Percentiles rank a stretch among this genome's conserved stretches.
phyloP scores from a whole-genome alignment of 2,329 filamentous ascomycete species.

The Ascochyta lentis region DNA sequence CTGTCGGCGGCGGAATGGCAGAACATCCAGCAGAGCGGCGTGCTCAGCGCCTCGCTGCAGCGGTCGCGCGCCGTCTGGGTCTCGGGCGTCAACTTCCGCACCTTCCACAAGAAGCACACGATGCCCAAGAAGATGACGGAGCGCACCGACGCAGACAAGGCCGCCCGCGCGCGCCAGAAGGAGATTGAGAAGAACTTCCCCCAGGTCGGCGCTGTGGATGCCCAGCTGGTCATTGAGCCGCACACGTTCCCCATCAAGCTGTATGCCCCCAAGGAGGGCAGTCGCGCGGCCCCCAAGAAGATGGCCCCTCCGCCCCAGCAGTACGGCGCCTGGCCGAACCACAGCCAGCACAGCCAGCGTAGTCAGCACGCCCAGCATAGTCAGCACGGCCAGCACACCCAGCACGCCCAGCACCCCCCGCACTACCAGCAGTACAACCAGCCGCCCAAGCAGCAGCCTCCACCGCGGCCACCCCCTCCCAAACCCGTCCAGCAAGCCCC shows the following conservation, averaged over 20 bases:
- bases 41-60: slow-evolving; percentile 74
- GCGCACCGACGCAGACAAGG: slow-evolving; percentile 70
- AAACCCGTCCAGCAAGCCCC: slow-evolving; percentile 37
- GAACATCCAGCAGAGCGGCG: slow-evolving; percentile 76
- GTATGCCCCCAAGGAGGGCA: slow-evolving; percentile 41
- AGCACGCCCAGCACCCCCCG: slow-evolving; percentile 27
- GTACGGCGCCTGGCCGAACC: slow-evolving; percentile 46
- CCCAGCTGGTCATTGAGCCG: slow-evolving; percentile 78
- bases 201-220: slow-evolving; percentile 47
- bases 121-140: slow-evolving; percentile 52
- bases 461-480: slow-evolving; percentile 40
- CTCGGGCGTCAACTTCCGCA: slow-evolving; percentile 47
- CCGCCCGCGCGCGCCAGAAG: slow-evolving; percentile 68
- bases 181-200: slow-evolving; percentile 47
- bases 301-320: slow-evolving; percentile 27
- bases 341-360: slow-evolving; percentile 37
- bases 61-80: slow-evolving; percentile 68
- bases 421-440: slow-evolving; percentile 27
- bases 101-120: slow-evolving; percentile 46
- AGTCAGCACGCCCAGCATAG: slow-evolving; percentile 27
- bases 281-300: slow-evolving; percentile 38
- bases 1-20: slow-evolving; percentile 73
- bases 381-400: slow-evolving; percentile 34
- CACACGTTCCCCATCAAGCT: slow-evolving; percentile 73
- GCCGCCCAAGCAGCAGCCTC: slow-evolving; percentile 21